These are phyloP conservation scores for Obba rivulosa DNA, from an alignment of 768 basidiomycete species.

Conservation along the genomic window DNA sequence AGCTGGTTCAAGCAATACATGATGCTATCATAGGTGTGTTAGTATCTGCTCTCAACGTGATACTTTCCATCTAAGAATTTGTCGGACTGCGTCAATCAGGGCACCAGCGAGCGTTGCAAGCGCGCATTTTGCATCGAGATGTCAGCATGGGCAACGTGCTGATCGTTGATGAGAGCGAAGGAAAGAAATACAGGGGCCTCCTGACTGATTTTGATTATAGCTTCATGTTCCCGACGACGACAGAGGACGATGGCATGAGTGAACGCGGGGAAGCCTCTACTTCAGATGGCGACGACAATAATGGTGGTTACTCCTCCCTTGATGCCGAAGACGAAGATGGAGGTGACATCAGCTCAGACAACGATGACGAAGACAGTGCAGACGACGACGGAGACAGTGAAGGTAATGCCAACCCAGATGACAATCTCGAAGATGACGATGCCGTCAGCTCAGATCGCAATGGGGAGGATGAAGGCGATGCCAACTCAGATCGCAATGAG, in stretches of 20 bases:
- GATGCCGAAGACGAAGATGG: no score
- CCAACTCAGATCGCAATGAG: neutral
- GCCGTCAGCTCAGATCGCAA: neutral
- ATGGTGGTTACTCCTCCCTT: neutral
- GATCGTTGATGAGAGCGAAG: neutral
- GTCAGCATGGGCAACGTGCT: slow-evolving; percentile 13
- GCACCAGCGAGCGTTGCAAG: slow-evolving; percentile 1
- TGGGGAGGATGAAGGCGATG: neutral
- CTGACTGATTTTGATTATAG: slow-evolving; percentile 13
- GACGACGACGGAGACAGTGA: no score
- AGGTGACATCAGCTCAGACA: neutral
- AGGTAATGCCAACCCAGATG: no score
- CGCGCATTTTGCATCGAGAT: slow-evolving; percentile 9
- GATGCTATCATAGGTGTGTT: slow-evolving; percentile 8
- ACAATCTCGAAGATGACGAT: neutral
- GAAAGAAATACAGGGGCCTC: slow-evolving; percentile 3
- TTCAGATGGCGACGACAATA: neutral
- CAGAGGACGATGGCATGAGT: neutral
- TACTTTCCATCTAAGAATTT: neutral
- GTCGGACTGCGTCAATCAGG: neutral
- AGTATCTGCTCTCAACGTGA: neutral
- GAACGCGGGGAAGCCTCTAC: neutral
- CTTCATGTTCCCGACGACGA: neutral
- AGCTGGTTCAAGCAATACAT: slow-evolving; percentile 7
- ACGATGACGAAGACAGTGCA: neutral